phyloP scores from a whole-genome alignment of 345 rosid genomes.

The Salix brachista region DNA sequence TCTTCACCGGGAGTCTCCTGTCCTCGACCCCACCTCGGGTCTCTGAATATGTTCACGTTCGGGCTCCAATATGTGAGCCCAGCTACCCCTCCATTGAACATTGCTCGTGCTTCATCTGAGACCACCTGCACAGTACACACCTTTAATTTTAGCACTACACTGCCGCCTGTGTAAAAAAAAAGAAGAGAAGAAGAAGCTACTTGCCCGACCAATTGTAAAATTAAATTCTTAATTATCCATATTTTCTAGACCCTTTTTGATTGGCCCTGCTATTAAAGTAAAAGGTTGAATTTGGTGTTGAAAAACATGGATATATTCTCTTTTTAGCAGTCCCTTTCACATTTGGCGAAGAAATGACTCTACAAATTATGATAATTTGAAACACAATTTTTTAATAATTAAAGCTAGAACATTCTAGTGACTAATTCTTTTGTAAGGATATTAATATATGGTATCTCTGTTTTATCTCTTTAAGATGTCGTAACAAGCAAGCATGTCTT shows the following conservation, averaged over 20 bases:
- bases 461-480: not conserved
- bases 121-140: constrained; percentile 9
- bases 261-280: not conserved
- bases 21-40: constrained; percentile 33
- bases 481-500: not conserved
- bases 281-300: not conserved
- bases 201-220: not conserved
- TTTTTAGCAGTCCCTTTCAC: not conserved
- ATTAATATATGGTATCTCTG: not conserved
- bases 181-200: not conserved
- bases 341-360: not conserved
- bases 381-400: too few species aligned
- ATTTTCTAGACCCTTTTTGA: not conserved
- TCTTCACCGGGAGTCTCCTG: constrained; percentile 35
- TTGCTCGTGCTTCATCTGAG: constrained; percentile 29
- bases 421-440: not conserved
- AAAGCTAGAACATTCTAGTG: not conserved
- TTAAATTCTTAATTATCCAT: not conserved
- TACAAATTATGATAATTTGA: too few species aligned
- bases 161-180: not conserved
- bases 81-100: constrained; percentile 27
- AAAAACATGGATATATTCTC: not conserved
- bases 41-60: constrained; percentile 23
- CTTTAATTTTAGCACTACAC: not conserved
- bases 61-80: constrained; percentile 33